phyloP scores from a whole-genome alignment of 148 eudicot genomes.

The Rhododendron henanense region DNA sequence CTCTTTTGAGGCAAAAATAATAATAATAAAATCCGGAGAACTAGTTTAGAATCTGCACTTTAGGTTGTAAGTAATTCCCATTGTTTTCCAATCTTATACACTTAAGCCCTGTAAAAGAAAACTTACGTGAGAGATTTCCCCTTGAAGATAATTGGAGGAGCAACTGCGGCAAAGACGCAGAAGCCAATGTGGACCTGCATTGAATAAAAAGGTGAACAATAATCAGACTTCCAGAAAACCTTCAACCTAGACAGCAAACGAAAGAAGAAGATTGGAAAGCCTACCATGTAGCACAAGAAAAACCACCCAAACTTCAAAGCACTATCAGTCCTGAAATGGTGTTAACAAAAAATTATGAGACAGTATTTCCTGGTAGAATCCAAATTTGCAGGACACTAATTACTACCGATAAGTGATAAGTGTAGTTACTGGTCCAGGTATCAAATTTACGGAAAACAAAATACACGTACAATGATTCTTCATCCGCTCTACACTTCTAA shows the following conservation, averaged over 20 bases:
- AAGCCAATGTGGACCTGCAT: constrained; percentile 80
- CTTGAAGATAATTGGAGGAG: constrained; percentile 86
- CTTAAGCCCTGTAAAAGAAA: neutral
- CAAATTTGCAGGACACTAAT: neutral
- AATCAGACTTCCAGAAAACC: constrained; percentile 8
- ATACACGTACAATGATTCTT: neutral
- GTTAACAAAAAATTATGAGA: neutral
- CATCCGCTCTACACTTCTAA: neutral
- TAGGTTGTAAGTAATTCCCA: neutral
- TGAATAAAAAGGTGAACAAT: constrained; percentile 8
- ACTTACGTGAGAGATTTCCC: constrained; percentile 87
- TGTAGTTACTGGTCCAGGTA: neutral
- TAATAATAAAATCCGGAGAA: neutral
- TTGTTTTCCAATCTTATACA: neutral
- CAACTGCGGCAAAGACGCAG: constrained; percentile 73
- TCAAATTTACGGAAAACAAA: neutral
- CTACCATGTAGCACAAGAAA: constrained; percentile 71
- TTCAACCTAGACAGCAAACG: neutral
- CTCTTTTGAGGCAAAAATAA: neutral
- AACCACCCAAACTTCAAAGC: constrained; percentile 83
- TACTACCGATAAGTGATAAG: neutral
- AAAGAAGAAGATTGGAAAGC: constrained; percentile 9
- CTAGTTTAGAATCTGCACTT: neutral
- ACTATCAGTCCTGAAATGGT: constrained; percentile 72
- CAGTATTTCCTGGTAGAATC: neutral